A percentile compares a stretch with the other conserved stretches of the same genome.
Evolutionary conservation across 106 monocot genomes (phyloP).

Genomic region (Gastrodia elata): DNA sequence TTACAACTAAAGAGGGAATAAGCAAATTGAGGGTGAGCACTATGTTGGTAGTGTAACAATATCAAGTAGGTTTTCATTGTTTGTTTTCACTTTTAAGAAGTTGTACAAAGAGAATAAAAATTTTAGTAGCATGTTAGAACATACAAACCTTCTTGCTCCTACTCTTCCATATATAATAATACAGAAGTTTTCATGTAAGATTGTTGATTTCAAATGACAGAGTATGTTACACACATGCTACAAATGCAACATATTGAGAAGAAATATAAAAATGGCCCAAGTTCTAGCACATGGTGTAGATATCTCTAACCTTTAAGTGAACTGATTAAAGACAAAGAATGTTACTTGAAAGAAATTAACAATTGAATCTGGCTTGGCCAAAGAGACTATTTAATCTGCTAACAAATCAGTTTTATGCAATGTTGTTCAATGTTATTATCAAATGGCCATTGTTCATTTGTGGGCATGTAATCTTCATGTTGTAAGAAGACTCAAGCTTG

Average conservation of each 20-base stretch:
- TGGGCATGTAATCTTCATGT: too few species aligned
- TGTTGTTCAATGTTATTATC: too few species aligned
- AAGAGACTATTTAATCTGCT: too few species aligned
- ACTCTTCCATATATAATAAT: background rate
- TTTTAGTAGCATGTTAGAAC: background rate
- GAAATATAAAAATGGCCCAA: background rate
- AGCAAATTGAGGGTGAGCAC: background rate
- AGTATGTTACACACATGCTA: background rate
- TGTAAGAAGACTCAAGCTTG: too few species aligned
- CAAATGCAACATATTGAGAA: background rate
- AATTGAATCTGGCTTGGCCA: too few species aligned
- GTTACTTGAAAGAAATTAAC: background rate
- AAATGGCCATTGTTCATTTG: too few species aligned
- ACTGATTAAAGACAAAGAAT: background rate
- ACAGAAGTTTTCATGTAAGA: background rate
- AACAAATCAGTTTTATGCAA: too few species aligned
- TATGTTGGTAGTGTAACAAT: too few species aligned
- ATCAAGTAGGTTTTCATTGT: background rate
- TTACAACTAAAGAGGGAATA: background rate
- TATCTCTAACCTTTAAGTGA: background rate
- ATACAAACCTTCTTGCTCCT: background rate
- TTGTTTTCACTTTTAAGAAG: background rate
- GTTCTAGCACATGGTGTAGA: background rate
- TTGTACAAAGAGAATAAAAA: background rate
- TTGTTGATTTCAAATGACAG: background rate